Evolutionary conservation across 2,329 filamentous ascomycete genomes (phyloP), one percentile per base, ranked within the genome.

Genomic region (Fusarium succisae): DNA sequence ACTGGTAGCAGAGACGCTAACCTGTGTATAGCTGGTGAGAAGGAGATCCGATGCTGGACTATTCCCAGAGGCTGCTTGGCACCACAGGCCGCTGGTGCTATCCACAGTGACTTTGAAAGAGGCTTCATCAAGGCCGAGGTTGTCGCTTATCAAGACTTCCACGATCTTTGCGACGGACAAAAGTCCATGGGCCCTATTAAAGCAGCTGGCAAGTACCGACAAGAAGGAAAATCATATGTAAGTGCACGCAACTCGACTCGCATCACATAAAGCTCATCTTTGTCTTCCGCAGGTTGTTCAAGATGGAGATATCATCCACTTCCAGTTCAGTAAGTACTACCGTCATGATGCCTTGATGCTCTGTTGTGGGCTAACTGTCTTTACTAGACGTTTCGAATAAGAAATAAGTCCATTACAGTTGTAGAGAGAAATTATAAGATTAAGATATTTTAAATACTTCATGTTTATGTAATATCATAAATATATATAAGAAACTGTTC

Each of bases 111-210:
- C 41, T 85, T 85, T n/a, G 83, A 85, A 73, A 81, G 78, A 51
- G 84, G 83, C 0, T 85, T 85, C 66, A 85, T 86, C 76, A 86
- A 86, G 68, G 84, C 84, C 12, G 84, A 86, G 62, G 84, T 86
- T 9, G 84, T 86, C 5, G 79, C 83, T 5, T 86, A 84, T 72
- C 82, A 85, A 71, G 84, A 86, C 69, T 86, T 85, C 76, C 78
- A 84, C 47, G 82, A 84, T 66, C 80, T 85, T 0, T 85, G 84
- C 18, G 82, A 83, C 41, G 83, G 83, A 7, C 78, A 76, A 50
- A 85, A 85, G 75, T 84, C 82, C 10, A 85, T 85, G 83, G 84
- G 72, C 20, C 84, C 84, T 1, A 84, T 85, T 66, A 85, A 85
- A 70, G 84, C 84, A 24, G 84, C 84, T 48, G 84, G 84, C 4